phyloP scores from a whole-genome alignment of 257 asterid species.

The Mentha longifolia region DNA sequence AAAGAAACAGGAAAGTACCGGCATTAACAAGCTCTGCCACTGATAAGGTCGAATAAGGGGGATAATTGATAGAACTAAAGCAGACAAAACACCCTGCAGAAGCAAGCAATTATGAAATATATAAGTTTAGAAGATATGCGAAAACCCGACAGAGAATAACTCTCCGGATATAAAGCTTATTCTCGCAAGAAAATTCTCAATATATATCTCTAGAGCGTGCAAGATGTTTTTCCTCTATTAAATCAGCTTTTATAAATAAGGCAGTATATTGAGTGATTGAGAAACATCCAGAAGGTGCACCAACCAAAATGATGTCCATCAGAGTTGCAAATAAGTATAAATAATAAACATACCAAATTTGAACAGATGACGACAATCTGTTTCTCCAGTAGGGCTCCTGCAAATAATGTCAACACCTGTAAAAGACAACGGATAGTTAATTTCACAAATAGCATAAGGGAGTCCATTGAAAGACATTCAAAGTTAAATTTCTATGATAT shows the following conservation, averaged over 20 bases:
- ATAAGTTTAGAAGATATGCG: background rate
- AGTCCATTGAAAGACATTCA: slow-evolving; percentile 9
- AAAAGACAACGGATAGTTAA: slow-evolving; percentile 35
- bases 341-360: slow-evolving; percentile 66
- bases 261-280: too few species aligned
- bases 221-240: slow-evolving; percentile 19
- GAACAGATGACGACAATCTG: slow-evolving; percentile 84
- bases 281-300: slow-evolving; percentile 12
- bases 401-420: slow-evolving; percentile 85
- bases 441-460: slow-evolving; percentile 20
- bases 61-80: slow-evolving; percentile 79
- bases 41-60: slow-evolving; percentile 96
- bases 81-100: slow-evolving; percentile 89
- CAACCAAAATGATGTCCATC: slow-evolving; percentile 25
- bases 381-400: slow-evolving; percentile 92
- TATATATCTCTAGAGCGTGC: background rate
- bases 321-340: background rate
- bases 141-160: background rate
- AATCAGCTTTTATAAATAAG: too few species aligned
- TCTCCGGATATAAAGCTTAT: background rate
- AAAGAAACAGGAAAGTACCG: slow-evolving; percentile 58
- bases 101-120: slow-evolving; percentile 15
- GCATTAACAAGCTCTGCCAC: slow-evolving; percentile 99
- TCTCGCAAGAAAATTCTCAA: slow-evolving; percentile 6
- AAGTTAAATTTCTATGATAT: slow-evolving; percentile 2